These are phyloP conservation scores for Corinectria fuckeliana DNA, from an alignment of 2,329 filamentous ascomycete species.

Conservation along the genomic window DNA sequence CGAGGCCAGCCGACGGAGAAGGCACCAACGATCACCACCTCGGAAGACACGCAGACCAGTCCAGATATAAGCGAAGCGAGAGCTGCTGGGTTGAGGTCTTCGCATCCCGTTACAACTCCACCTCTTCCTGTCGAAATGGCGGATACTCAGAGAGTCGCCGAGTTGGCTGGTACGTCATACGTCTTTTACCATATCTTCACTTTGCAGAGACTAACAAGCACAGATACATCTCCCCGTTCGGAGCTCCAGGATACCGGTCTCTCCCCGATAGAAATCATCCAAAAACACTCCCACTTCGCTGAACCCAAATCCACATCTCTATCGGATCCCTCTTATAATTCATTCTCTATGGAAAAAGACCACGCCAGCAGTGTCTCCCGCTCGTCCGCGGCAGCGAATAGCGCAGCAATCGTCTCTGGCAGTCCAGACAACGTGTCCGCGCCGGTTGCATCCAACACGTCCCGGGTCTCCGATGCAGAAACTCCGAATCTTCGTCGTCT, in stretches of 20 bases:
- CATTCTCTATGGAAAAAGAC: conserved; percentile 32
- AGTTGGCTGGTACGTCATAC: conserved; percentile 52
- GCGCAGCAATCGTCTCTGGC: conserved; percentile 1
- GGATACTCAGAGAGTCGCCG: conserved; percentile 49
- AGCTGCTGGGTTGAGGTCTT: conserved; percentile 11
- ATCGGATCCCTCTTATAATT: conserved; percentile 35
- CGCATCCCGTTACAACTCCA: conserved; percentile 19
- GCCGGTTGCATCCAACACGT: conserved; percentile 33
- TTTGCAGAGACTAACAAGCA: conserved; percentile 1
- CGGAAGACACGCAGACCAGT: conserved; percentile 48
- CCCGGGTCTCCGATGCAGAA: conserved; percentile 31
- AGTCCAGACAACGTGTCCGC: conserved; percentile 21
- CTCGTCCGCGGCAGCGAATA: conserved; percentile 29
- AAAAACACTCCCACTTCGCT: conserved; percentile 40
- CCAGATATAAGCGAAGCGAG: conserved; percentile 49
- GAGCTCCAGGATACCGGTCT: conserved; percentile 56
- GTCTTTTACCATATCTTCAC: neutral
- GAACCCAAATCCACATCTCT: conserved; percentile 22
- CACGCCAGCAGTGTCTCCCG: conserved; percentile 39
- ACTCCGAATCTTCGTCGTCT: conserved; percentile 27
- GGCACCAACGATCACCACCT: conserved; percentile 51
- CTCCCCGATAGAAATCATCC: conserved; percentile 48
- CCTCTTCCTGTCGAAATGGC: conserved; percentile 47
- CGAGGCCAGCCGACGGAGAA: conserved; percentile 53
- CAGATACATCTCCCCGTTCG: conserved; percentile 51